Base-by-base conservation (phyloP, 352 stramenopile genomes). In the Pythium dissimile region DNA sequence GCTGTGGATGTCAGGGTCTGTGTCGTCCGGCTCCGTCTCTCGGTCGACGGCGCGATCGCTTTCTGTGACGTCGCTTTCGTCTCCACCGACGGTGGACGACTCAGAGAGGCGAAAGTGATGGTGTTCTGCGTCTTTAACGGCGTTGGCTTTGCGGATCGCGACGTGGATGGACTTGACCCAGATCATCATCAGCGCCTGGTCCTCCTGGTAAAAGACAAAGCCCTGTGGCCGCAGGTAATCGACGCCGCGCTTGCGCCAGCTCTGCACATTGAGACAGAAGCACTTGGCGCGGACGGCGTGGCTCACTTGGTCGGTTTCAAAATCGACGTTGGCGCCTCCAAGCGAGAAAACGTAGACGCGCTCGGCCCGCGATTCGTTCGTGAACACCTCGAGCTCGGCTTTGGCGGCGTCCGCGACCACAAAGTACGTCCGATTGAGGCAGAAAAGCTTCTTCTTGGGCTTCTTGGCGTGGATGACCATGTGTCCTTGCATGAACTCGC, bases 141-240 rank as follows among this genome's bases (percentile, higher is more conserved):
- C 32, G n/a, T 52, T 60, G 9, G 73, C 71, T 32, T 62, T 58
- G 24, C 84, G 83, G 44, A 92, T 90, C 28, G 75, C 72, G 30
- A 81, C 56, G 32, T 88, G 79, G 28, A 92, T 88, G 54, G 74
- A 89, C 50, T 88, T 88, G 43, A 89, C 80, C 82, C 82, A 92
- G 12, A 75, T 60, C 43, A 86, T 65, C 73, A 89, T 86, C 16
- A 67, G 69, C 51, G 76, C 67, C 41, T 88, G 77, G 61, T 88
- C 69, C 49, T 89, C 82, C 31, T 86, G 77, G 54, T 76, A 89
- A 53, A 89, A 89, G 9, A 89, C 67, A 30, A 92, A 92, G 8
- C 71, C 66, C 35, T 92, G 82, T 2, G 70, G 67, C 20, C 76
- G 62, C 52, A 86, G 71, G 26, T 72, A 77, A 5, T 89, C 69